Evolutionary conservation across 2,329 filamentous ascomycete species (phyloP).

Genomic region (Pseudocercospora macadamiae): DNA sequence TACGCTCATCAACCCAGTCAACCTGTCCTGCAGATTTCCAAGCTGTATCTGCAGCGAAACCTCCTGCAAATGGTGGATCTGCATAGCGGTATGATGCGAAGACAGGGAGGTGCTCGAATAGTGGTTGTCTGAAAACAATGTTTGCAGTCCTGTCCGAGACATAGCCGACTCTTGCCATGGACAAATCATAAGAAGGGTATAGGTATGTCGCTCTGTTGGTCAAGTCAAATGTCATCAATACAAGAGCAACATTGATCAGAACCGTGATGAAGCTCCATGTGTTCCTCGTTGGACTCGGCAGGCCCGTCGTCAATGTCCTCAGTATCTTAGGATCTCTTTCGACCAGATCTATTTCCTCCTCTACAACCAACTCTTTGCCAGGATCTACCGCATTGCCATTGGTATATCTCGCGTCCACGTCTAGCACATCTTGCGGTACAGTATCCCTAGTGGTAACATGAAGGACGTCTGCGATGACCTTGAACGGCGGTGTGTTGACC

Average conservation of each 20-base stretch:
- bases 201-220: conserved; percentile 72
- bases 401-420: conserved; percentile 28
- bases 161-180: conserved; percentile 85
- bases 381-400: conserved; percentile 40
- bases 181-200: conserved; percentile 72
- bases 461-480: conserved; percentile 39
- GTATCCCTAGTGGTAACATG: conserved; percentile 46
- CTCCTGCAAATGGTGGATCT: conserved; percentile 29
- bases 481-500: conserved; percentile 35
- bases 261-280: conserved; percentile 59
- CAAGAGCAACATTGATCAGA: conserved; percentile 70
- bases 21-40: conserved; percentile 72
- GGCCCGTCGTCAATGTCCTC: conserved; percentile 72
- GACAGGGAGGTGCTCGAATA: conserved; percentile 74
- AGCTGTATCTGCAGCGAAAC: conserved; percentile 49
- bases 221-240: conserved; percentile 74
- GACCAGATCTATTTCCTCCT: conserved; percentile 64
- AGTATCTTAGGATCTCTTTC: conserved; percentile 61
- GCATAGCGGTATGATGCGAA: conserved; percentile 63
- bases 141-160: conserved; percentile 79
- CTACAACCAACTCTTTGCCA: conserved; percentile 60
- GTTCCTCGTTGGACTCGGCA: conserved; percentile 72
- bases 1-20: conserved; percentile 69
- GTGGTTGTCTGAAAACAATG: conserved; percentile 82
- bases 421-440: conserved; percentile 32